Conservation (phyloP, 306 rosid genomes). For the Crataegus laevigata region DNA sequence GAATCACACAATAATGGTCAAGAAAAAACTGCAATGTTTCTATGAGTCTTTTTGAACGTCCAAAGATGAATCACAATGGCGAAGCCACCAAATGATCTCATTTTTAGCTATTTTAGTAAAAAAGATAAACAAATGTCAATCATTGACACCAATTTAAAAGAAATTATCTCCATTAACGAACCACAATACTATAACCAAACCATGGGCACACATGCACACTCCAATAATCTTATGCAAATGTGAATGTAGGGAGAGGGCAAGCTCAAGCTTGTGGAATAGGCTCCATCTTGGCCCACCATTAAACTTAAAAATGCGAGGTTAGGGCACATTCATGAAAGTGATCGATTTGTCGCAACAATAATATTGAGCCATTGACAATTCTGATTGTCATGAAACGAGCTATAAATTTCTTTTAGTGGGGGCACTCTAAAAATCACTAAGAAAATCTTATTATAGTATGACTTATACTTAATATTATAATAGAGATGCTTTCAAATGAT, state of each 20-base stretch:
- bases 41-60: too few relatives aligned
- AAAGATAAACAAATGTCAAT: not conserved
- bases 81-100: too few relatives aligned
- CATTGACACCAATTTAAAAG: not conserved
- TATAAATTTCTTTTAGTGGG: too few relatives aligned
- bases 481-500: too few relatives aligned
- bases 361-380: not conserved
- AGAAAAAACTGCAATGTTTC: too few relatives aligned
- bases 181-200: not conserved
- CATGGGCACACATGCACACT: too few relatives aligned
- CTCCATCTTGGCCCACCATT: not conserved
- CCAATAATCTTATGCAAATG: not conserved
- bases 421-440: too few relatives aligned
- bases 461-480: too few relatives aligned
- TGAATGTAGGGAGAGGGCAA: not conserved
- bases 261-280: not conserved
- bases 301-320: not conserved
- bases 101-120: not conserved
- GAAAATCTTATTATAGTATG: too few relatives aligned
- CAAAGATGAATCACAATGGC: too few relatives aligned
- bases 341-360: not conserved
- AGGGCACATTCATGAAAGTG: not conserved
- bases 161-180: not conserved
- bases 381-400: not conserved
- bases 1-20: too few relatives aligned